These are phyloP conservation scores for Adansonia gregorii DNA, from an alignment of 441 rosid genomes.

Conservation along the genomic window DNA sequence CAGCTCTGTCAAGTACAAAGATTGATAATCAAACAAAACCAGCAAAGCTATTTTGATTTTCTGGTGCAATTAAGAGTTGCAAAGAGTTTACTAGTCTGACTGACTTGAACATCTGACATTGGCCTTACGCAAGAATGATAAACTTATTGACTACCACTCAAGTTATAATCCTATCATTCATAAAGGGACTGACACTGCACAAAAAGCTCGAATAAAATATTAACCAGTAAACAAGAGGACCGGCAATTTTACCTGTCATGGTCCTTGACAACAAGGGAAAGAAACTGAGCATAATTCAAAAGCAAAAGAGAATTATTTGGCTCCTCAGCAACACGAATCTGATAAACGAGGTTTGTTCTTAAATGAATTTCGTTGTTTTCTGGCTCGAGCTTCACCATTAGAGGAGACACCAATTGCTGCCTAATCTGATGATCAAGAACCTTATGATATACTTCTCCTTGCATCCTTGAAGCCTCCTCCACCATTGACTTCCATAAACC, in stretches of 20 bases:
- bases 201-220: no score
- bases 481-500: slow-evolving; percentile 54
- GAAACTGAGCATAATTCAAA: slow-evolving; percentile 75
- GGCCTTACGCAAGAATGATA: no score
- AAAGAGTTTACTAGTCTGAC: no score
- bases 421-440: slow-evolving; percentile 44
- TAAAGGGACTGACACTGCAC: no score
- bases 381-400: slow-evolving; percentile 47
- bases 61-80: no score
- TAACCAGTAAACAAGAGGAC: no score
- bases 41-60: not conserved
- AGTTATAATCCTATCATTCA: no score
- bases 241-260: slow-evolving; percentile 48
- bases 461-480: slow-evolving; percentile 56
- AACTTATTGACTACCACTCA: no score
- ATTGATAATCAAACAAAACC: not conserved
- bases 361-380: slow-evolving; percentile 53
- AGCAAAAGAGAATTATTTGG: slow-evolving; percentile 65
- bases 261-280: slow-evolving; percentile 57
- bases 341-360: slow-evolving; percentile 59
- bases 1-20: slow-evolving; percentile 53
- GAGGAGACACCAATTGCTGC: slow-evolving; percentile 43
- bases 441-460: slow-evolving; percentile 28
- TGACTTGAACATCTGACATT: no score
- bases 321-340: slow-evolving; percentile 59